Evolutionary conservation across 2,329 filamentous ascomycete species (phyloP).

Genomic region (Pleurostoma richardsiae): DNA sequence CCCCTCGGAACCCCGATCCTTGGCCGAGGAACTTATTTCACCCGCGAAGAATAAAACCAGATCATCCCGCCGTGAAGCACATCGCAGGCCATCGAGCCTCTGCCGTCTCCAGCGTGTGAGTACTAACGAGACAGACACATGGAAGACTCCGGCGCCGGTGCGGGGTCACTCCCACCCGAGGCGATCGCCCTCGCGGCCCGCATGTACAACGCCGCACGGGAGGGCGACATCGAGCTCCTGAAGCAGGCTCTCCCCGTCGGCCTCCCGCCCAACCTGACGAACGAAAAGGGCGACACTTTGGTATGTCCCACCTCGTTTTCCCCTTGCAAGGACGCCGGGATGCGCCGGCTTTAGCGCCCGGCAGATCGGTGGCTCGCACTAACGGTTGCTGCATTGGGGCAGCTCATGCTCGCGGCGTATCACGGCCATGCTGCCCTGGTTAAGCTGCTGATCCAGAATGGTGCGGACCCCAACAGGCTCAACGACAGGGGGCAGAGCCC

Average conservation of each 20-base stretch:
- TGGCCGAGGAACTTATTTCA: too few relatives aligned
- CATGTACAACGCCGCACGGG: slow-evolving; percentile 63
- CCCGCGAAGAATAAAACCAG: too few relatives aligned
- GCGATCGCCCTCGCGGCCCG: slow-evolving; percentile 60
- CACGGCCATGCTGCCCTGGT: slow-evolving; percentile 60
- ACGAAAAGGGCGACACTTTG: slow-evolving; percentile 68
- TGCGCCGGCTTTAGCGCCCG: too few relatives aligned
- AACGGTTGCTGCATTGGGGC: too few relatives aligned
- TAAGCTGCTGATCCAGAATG: slow-evolving; percentile 53
- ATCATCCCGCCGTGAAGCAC: too few relatives aligned
- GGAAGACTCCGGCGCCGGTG: background rate
- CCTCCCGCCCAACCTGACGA: slow-evolving; percentile 65
- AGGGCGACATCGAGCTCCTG: slow-evolving; percentile 54
- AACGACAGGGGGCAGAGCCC: slow-evolving; percentile 67
- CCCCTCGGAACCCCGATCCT: too few relatives aligned
- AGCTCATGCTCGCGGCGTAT: slow-evolving; percentile 71
- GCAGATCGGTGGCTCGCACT: too few relatives aligned
- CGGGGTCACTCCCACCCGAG: slow-evolving; percentile 48
- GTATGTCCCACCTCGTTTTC: slow-evolving; percentile 32
- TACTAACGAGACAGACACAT: background rate
- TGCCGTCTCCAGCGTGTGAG: too few relatives aligned
- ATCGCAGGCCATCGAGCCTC: too few relatives aligned
- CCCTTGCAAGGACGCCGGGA: background rate
- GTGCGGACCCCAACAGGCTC: slow-evolving; percentile 61
- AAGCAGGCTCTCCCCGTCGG: slow-evolving; percentile 59